Evolutionary conservation across 371 early-diverging fungal genomes (phyloP), one percentile per base, ranked within the genome.

Genomic region (Circinella umbellata): DNA sequence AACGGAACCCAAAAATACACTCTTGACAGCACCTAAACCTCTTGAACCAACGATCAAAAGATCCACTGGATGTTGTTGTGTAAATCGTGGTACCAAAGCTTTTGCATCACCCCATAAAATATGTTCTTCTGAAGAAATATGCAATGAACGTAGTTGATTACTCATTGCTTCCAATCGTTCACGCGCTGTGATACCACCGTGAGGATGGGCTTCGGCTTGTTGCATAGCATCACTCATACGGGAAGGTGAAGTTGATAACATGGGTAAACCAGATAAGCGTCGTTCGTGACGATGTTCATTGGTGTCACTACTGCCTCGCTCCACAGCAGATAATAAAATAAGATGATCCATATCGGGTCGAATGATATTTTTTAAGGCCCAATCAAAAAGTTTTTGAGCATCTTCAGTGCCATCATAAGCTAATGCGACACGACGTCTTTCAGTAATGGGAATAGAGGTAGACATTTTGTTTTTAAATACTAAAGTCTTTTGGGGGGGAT

Each of bases 341-440:
- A 84, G 49, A 68, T 84, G 85, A 67, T 84, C 85, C 11, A 69
- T 74, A n/a, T 76, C 72, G 13, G 81, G 81, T 14, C 74, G 74
- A 37, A 84, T 63, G 20, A 84, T 80, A 55, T 84, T 82, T 65
- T 79, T 73, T 55, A 84, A 66, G 3, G 82, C 66, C 85, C 85
- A 84, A 10, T 84, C 79, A 64, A 84, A 81, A 10, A 84, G 57
- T 60, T 80, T 84, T 51, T 61, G 70, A 20, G 84, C 84, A 74
- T 84, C 84, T 46, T 84, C 84, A 38, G 73, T 77, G 18, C 84
- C 82, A 71, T 84, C 84, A 66, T 84, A 84, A 20, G 84, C 84
- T 51, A 84, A 64, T n/a, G 80, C 84, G 13, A 84, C 70, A 51
- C 84, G 78, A 47, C 84, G 80, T 68, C 80, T 81, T 27, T 84